Evolutionary conservation across 2,329 filamentous ascomycete species (phyloP), one percentile per base, ranked within the genome.

Genomic region (Fusarium sp.): DNA sequence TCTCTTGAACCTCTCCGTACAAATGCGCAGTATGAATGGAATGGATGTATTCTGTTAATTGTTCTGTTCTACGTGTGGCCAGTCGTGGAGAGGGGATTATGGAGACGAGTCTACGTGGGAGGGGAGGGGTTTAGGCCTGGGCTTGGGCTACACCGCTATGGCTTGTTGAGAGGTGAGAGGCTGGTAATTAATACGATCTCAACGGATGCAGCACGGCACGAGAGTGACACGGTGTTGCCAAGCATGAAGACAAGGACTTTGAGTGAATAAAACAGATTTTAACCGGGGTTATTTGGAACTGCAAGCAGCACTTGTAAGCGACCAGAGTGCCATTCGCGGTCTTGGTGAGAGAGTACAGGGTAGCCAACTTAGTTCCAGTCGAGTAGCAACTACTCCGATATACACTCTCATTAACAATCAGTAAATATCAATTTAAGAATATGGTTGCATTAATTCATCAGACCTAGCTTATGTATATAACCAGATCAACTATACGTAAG

Each of bases 101-200:
- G 33, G 33, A 13, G 15, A 35, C 33, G 33, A n/a, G 28, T 30
- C 28, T 30, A 30, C 30, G 13, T 14, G 30, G 30, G 30, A 33
- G 30, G 30, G 30, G 30, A 33, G 35, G 35, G 35, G 17, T 37
- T 9, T n/a, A 17, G 35, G 35, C 46, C 37, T 24, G 24, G 24
- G 24, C 24, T 24, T n/a, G 35, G 35, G 35, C 46, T 49, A 49
- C 46, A 49, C 46, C 46, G 46, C 46, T 19, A 49, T 37, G 46
- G 46, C 46, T 49, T 49, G 46, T 49, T 49, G 46, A 49, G 46
- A 24, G 24, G 22, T 22, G 22, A 24, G 24, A 33, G 20, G 22
- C 22, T 28, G 43, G 22, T 39, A 28, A 30, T 48, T 37, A 15
- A 37, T 15, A 17, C 6, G 6, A 24, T 17, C 46, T 48, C 46